These are phyloP conservation scores for Fusarium sacchari DNA, from an alignment of 2,329 filamentous ascomycete genomes.

Conservation along the genomic window DNA sequence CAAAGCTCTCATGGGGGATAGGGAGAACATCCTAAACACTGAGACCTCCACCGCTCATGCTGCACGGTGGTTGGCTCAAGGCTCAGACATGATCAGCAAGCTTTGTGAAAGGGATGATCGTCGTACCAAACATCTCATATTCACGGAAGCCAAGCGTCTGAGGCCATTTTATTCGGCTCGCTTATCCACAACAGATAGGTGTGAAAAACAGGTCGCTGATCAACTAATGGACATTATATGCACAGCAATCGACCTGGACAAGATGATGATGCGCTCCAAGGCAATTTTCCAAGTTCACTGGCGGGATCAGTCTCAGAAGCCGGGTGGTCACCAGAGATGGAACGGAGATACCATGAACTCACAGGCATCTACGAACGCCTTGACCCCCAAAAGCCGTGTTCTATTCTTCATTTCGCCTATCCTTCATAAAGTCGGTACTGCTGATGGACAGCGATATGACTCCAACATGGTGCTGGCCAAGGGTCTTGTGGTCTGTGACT, in stretches of 20 bases:
- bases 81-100: not conserved
- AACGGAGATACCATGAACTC: not conserved
- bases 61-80: slow-evolving; percentile 17
- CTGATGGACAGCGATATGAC: slow-evolving; percentile 18
- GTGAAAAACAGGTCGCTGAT: rapidly evolving
- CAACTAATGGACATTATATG: not conserved
- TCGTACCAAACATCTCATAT: rapidly evolving
- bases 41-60: not conserved
- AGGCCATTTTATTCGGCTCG: not conserved
- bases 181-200: rapidly evolving
- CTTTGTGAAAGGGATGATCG: not conserved
- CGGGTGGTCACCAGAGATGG: rapidly evolving
- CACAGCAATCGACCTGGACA: slow-evolving; percentile 14
- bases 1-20: too few species aligned
- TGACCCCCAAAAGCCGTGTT: not conserved
- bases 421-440: slow-evolving; percentile 8
- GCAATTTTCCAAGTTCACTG: not conserved
- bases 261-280: slow-evolving; percentile 15
- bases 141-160: not conserved
- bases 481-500: slow-evolving; percentile 28
- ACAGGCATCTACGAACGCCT: rapidly evolving
- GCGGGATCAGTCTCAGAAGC: rapidly evolving
- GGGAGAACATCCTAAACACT: too few species aligned
- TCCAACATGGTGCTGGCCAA: not conserved
- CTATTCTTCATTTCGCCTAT: not conserved